phyloP scores from a whole-genome alignment of 2,329 filamentous ascomycete genomes.

The Aspergillus latus region DNA sequence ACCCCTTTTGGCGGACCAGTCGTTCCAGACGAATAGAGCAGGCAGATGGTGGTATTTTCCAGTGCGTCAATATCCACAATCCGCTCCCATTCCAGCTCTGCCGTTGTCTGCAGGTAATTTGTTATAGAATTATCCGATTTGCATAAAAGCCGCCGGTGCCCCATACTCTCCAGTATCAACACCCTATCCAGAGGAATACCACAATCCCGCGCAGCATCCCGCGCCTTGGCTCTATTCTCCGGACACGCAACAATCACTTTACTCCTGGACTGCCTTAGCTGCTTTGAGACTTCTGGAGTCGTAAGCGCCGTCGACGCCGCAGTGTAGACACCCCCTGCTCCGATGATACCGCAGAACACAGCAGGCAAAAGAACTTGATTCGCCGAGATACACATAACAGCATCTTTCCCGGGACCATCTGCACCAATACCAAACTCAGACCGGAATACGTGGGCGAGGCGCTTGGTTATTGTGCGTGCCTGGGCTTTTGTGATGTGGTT shows the following conservation, averaged over 20 bases:
- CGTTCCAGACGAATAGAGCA: slow-evolving; percentile 51
- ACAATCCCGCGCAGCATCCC: slow-evolving; percentile 51
- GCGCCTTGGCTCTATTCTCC: slow-evolving; percentile 42
- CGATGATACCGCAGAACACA: slow-evolving; percentile 58
- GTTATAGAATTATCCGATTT: slow-evolving; percentile 1
- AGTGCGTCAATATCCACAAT: slow-evolving; percentile 54
- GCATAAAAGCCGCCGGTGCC: slow-evolving; percentile 34
- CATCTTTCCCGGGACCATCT: slow-evolving; percentile 51
- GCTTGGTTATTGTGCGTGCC: slow-evolving; percentile 51
- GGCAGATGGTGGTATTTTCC: slow-evolving; percentile 45
- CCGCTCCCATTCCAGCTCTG: slow-evolving; percentile 52
- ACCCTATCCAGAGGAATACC: slow-evolving; percentile 51
- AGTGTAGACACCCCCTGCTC: slow-evolving; percentile 60
- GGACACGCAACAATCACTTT: slow-evolving; percentile 13
- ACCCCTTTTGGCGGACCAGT: slow-evolving; percentile 51
- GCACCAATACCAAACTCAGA: slow-evolving; percentile 53
- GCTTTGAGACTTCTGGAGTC: slow-evolving; percentile 29
- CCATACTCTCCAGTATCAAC: slow-evolving; percentile 51
- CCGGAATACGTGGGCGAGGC: slow-evolving; percentile 59
- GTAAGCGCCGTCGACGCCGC: slow-evolving; percentile 51
- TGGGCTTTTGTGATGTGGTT: slow-evolving; percentile 55
- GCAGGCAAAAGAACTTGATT: slow-evolving; percentile 57
- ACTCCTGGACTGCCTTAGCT: slow-evolving; percentile 12
- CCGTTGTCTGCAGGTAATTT: slow-evolving; percentile 18
- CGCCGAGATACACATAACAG: slow-evolving; percentile 58